These are phyloP conservation scores for Geotrichum phurueaensis DNA, from an alignment of 1,139 yeast species.

Conservation along the genomic window DNA sequence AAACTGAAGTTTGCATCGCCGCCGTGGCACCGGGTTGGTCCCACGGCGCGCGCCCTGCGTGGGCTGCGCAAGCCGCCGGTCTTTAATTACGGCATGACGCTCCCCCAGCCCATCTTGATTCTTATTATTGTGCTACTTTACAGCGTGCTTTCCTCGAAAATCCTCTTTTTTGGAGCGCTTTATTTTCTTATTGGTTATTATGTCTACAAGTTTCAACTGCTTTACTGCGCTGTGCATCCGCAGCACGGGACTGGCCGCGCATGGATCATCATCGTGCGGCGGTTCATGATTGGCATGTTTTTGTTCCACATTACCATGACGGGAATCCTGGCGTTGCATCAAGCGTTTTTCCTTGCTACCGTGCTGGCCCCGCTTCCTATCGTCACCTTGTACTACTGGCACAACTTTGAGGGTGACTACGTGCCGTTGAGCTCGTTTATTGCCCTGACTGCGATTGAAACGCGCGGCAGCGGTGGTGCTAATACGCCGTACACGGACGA, in stretches of 20 bases:
- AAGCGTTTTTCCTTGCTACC: slow-evolving; percentile 68
- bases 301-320: slow-evolving; percentile 89
- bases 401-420: slow-evolving; percentile 76
- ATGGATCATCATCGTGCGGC: slow-evolving; percentile 74
- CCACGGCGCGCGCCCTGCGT: slow-evolving; percentile 58
- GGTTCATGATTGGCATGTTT: slow-evolving; percentile 63
- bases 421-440: slow-evolving; percentile 77
- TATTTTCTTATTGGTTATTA: slow-evolving; percentile 70
- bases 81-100: slow-evolving; percentile 71
- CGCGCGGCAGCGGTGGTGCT: slow-evolving; percentile 18
- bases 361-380: slow-evolving; percentile 70
- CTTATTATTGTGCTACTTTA: slow-evolving; percentile 70
- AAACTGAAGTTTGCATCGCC: slow-evolving; percentile 54
- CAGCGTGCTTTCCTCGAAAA: slow-evolving; percentile 71
- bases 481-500: background rate
- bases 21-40: slow-evolving; percentile 28
- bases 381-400: slow-evolving; percentile 57
- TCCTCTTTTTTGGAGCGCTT: slow-evolving; percentile 62
- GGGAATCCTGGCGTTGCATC: slow-evolving; percentile 73
- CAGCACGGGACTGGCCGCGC: slow-evolving; percentile 86
- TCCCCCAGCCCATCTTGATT: slow-evolving; percentile 75
- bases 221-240: slow-evolving; percentile 76
- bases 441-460: slow-evolving; percentile 62
- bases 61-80: slow-evolving; percentile 69
- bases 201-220: slow-evolving; percentile 72